Conservation (phyloP, 31 red algal species). For the Porphyra umbilicalis region DNA sequence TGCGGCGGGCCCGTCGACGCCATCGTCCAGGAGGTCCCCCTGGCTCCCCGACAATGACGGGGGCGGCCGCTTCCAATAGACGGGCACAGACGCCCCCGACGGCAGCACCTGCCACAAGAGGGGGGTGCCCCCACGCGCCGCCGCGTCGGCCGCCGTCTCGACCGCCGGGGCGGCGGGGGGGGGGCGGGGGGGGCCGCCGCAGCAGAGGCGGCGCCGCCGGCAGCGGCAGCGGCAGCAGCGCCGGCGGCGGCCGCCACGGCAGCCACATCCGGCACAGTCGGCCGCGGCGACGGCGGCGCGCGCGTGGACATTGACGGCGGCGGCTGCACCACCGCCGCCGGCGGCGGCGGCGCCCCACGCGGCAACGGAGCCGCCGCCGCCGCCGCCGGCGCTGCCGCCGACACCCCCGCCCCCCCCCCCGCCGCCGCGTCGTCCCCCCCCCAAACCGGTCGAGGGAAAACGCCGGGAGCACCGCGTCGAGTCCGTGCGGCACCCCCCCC, state of each 20-base stretch:
- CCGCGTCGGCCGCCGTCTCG: background rate
- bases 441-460: conserved; percentile 45
- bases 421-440: background rate
- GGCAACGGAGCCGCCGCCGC: background rate
- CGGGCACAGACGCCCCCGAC: background rate
- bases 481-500: conserved; percentile 4
- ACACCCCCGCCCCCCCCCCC: background rate
- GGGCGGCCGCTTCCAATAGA: conserved; percentile 7
- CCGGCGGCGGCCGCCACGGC: background rate
- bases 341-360: background rate
- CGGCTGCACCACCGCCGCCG: no score
- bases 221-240: background rate
- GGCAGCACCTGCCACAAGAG: conserved; percentile 5
- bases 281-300: no score
- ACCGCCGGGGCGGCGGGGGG: background rate
- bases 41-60: background rate
- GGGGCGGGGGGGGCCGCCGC: background rate
- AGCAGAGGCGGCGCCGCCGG: background rate
- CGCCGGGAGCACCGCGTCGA: conserved; percentile 15
- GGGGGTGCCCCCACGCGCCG: background rate
- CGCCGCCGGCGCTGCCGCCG: background rate
- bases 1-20: background rate
- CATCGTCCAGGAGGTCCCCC: background rate
- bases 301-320: no score
- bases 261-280: background rate